phyloP scores from a whole-genome alignment of 2,329 filamentous ascomycete genomes.

The Fusarium praegraminearum region DNA sequence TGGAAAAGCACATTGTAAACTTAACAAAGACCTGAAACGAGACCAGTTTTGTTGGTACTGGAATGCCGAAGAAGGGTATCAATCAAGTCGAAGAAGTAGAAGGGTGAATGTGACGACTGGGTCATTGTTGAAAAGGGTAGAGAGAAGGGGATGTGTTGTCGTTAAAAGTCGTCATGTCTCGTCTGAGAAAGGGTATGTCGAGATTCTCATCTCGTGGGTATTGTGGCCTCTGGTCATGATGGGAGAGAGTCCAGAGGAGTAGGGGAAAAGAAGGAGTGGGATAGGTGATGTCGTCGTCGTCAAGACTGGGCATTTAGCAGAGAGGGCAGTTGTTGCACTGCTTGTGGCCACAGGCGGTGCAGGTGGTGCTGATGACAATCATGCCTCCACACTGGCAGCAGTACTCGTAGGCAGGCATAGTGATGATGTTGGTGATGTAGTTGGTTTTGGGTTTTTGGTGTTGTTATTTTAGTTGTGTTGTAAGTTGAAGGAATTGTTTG shows the following conservation, averaged over 20 bases:
- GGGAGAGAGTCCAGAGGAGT: not conserved
- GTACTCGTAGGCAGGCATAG: slow-evolving; percentile 62
- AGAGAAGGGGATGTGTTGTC: slow-evolving; percentile 13
- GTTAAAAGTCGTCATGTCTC: slow-evolving; percentile 36
- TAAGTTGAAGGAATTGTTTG: slow-evolving; percentile 1
- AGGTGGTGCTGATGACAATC: slow-evolving; percentile 68
- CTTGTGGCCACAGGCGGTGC: slow-evolving; percentile 63
- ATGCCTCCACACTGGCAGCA: slow-evolving; percentile 68
- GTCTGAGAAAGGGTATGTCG: slow-evolving; percentile 10
- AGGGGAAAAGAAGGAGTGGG: not conserved
- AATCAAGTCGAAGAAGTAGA: slow-evolving; percentile 26
- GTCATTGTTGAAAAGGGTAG: not conserved
- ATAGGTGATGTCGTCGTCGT: not conserved
- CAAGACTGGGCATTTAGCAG: slow-evolving; percentile 46
- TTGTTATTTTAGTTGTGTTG: slow-evolving; percentile 12
- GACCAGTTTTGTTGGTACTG: not conserved
- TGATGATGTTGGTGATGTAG: slow-evolving; percentile 29
- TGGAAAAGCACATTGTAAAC: not conserved
- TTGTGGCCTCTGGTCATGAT: not conserved
- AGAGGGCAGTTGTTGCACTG: slow-evolving; percentile 62
- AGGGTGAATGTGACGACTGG: slow-evolving; percentile 16
- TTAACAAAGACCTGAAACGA: slow-evolving; percentile 1
- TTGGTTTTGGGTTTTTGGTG: not conserved
- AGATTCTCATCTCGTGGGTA: slow-evolving; percentile 15
- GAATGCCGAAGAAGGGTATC: slow-evolving; percentile 28